These are phyloP conservation scores for Colletotrichum sp. DNA, from an alignment of 2,329 filamentous ascomycete species.

Conservation along the genomic window DNA sequence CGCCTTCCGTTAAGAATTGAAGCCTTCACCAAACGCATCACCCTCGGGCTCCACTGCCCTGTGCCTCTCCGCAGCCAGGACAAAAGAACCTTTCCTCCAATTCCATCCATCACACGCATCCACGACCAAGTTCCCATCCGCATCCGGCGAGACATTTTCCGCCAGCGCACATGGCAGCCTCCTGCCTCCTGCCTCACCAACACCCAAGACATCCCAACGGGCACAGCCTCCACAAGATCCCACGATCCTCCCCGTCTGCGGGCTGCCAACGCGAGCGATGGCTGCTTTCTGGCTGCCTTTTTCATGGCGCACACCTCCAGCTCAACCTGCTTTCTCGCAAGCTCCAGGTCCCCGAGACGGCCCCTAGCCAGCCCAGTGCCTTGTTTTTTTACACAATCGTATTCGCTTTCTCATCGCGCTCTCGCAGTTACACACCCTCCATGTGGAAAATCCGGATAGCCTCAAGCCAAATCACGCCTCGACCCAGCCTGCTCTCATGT, in stretches of 20 bases:
- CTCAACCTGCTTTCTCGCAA: not conserved
- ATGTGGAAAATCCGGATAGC: slow-evolving; percentile 3
- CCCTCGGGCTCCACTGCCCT: not conserved
- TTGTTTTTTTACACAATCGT: not conserved
- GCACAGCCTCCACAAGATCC: slow-evolving; percentile 19
- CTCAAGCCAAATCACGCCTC: not conserved
- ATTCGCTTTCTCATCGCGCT: not conserved
- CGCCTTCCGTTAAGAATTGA: not conserved
- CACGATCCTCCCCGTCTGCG: not conserved
- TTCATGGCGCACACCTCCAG: not conserved
- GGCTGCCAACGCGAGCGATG: not conserved
- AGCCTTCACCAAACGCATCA: not conserved
- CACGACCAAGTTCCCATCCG: not conserved
- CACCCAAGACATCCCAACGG: not conserved
- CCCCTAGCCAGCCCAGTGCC: not conserved
- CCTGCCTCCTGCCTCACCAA: slow-evolving; percentile 1
- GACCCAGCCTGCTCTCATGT: not conserved
- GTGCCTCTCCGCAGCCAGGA: not conserved
- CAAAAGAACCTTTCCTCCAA: not conserved
- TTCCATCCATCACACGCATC: not conserved
- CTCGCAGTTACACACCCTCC: slow-evolving; percentile 6
- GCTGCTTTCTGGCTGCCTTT: not conserved
- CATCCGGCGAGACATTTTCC: slow-evolving; percentile 11
- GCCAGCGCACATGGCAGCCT: slow-evolving; percentile 20
- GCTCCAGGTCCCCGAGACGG: slow-evolving; percentile 2